Evolutionary conservation across 768 basidiomycete genomes (phyloP), one percentile per base, ranked within the genome.

Genomic region (Mycena epipterygia): DNA sequence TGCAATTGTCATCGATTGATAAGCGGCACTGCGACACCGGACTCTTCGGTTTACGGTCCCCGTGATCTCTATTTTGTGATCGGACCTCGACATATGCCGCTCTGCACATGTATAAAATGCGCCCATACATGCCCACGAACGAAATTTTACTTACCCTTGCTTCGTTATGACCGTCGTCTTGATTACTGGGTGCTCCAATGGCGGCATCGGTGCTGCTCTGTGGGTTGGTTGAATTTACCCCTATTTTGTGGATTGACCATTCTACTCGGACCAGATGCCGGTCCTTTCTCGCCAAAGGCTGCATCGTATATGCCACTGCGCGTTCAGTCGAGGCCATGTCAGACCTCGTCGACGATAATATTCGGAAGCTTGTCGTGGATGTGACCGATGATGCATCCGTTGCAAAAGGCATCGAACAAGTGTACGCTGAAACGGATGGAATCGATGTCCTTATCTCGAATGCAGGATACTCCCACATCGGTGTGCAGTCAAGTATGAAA

Each of bases 371-470:
- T 27, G 67, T 68, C 1, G 75, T 90, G 30, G 89, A 90, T 69
- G 86, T 90, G 3, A 83, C 80, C 1, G 79, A 78, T 32, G 82
- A 85, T 23, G 81, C 83, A 6, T 76, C 82, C 2, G 83, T 87
- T 1, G 70, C 80, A 23, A 56, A 57, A 0, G 83, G 78, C 0
- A 80, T 89, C 12, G 63, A 83, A n/a, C 77, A 76, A 1, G 78
- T 89, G 58, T 81, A 89, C n/a, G 69, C 75, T 0, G 81, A 82
- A 23, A 77, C 81, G 25, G 87, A 86, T 0, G 80, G 76, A 39
- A 85, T 90, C 30, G 89, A 89, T 59, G 75, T 90, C 2, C 70
- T 89, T 4, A 84, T 89, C 42, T 89, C 89, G 68, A 89, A 89
- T 61, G 89, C 89, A 0, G 89, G 87, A 17, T 76, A 76, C 14